Percentiles rank a stretch among this genome's conserved stretches.
Conservation (phyloP, 192 early-diverging fungal genomes). For the Ambispora gerdemannii region DNA sequence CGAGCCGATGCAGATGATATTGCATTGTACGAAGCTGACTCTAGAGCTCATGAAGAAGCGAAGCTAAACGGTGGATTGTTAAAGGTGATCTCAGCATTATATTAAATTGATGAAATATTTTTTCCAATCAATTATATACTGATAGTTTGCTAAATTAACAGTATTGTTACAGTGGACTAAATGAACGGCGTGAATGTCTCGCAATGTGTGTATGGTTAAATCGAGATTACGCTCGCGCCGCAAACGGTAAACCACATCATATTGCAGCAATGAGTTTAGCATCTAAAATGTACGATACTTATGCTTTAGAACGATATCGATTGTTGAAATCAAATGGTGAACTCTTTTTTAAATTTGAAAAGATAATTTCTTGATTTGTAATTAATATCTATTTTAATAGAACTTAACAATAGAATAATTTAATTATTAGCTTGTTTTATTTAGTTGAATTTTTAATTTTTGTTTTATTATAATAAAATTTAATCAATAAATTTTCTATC, state of each 20-base stretch:
- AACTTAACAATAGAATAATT: no score
- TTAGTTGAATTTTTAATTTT: no score
- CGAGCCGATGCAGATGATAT: conserved; percentile 37
- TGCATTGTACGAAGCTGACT: conserved; percentile 47
- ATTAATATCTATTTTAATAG: no score
- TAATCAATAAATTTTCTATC: no score
- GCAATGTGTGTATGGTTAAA: conserved; percentile 55
- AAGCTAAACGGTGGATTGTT: conserved; percentile 46
- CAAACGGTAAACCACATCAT: conserved; percentile 44
- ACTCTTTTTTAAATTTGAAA: no score
- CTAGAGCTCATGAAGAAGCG: conserved; percentile 48
- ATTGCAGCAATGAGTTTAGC: conserved; percentile 43
- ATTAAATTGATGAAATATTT: no score
- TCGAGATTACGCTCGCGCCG: conserved; percentile 40
- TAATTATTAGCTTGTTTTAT: no score
- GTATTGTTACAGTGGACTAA: conserved; percentile 53
- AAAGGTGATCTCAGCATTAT: conserved; percentile 29
- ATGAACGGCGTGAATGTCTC: conserved; percentile 44
- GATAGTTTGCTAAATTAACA: conserved; percentile 3
- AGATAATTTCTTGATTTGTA: no score
- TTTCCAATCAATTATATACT: no score
- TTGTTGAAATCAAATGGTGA: no score
- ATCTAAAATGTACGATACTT: conserved; percentile 48
- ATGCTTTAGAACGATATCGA: conserved; percentile 46
- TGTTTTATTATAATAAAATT: no score